Base-by-base conservation (phyloP, 192 early-diverging fungal species). In the Coemansia sp. region DNA sequence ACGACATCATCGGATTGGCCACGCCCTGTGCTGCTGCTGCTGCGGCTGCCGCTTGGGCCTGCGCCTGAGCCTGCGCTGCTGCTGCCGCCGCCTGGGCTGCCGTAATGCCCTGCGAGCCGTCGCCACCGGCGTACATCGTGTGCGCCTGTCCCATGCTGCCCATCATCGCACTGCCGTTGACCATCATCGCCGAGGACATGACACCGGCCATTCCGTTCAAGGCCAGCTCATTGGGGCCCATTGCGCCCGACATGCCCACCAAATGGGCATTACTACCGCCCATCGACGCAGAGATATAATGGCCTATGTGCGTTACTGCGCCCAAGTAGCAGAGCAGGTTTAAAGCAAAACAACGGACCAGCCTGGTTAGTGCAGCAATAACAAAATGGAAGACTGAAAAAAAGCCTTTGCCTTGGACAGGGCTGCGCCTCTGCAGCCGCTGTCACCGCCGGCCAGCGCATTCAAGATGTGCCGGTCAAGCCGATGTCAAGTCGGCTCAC, bases 131-230 rank as follows among this genome's bases (percentile, higher is more conserved):
- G 42, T 72, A 72, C 58, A 72, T 52, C 19, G 52, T 19, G 28
- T 71, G 68, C 11, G 52, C 55, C 15, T 51, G 60, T 25, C 54
- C 55, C 69, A 72, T 72, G 17, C 53, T 55, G 33, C 62, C 58
- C 53, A 72, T 46, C 61, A 72, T 64, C 8, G 61, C 70, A 26
- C 8, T 49, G 14, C 58, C 51, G 30, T 55, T 72, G 36, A 72
- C 58, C 70, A 72, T 65, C 70, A 72, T 72, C 15, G 70, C 70
- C 46, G 70, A 72, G n/a, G 70, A 50, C 62, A 72, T 65, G 11
- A 54, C 52, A 9, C 53, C 62, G 7, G 37, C 64, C 60, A 72
- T 72, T 14, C 45, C 33, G 32, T 56, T 52, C 33, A 67, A 19
- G 0, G 46, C 64, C n/a, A 60, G 53, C 39, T 67, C 64, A 33